A percentile compares a stretch with the other conserved stretches of the same genome.
These are phyloP conservation scores for Trifolium subterraneum DNA, from an alignment of 306 rosid species.

Conservation along the genomic window DNA sequence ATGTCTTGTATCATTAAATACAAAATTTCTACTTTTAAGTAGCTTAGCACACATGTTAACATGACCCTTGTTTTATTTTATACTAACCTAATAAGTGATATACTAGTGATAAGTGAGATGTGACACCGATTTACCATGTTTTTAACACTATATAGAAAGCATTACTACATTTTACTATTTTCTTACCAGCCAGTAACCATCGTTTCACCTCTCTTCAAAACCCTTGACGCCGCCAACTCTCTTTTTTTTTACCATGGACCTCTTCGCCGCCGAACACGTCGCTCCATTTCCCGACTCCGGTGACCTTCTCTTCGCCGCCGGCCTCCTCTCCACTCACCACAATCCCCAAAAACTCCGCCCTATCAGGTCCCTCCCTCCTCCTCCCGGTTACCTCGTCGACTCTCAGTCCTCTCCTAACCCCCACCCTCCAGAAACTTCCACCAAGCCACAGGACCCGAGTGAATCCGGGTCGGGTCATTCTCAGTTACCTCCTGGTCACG, in stretches of 20 bases:
- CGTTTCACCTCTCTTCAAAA: conserved; percentile 51
- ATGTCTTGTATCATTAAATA: too few species aligned
- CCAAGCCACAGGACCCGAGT: conserved; percentile 10
- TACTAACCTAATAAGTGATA: too few species aligned
- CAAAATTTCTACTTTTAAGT: too few species aligned
- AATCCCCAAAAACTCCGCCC: conserved; percentile 87
- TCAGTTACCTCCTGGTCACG: conserved; percentile 19
- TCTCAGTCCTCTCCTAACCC: background rate
- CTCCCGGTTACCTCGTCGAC: background rate
- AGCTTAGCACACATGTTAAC: too few species aligned
- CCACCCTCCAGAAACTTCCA: conserved; percentile 6
- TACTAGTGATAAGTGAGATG: too few species aligned
- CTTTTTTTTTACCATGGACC: conserved; percentile 46
- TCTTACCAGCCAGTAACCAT: too few species aligned
- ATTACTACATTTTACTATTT: too few species aligned
- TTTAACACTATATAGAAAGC: too few species aligned
- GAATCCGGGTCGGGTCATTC: conserved; percentile 49
- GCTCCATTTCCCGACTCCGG: conserved; percentile 76
- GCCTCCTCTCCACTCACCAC: conserved; percentile 49
- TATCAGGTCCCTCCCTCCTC: conserved; percentile 50
- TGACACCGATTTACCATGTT: too few species aligned
- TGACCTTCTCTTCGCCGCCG: conserved; percentile 56
- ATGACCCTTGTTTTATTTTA: too few species aligned
- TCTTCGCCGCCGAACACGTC: conserved; percentile 61
- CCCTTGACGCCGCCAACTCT: conserved; percentile 47